Evolutionary conservation across 129 eudicot species (phyloP).

Genomic region (Tagetes erecta): DNA sequence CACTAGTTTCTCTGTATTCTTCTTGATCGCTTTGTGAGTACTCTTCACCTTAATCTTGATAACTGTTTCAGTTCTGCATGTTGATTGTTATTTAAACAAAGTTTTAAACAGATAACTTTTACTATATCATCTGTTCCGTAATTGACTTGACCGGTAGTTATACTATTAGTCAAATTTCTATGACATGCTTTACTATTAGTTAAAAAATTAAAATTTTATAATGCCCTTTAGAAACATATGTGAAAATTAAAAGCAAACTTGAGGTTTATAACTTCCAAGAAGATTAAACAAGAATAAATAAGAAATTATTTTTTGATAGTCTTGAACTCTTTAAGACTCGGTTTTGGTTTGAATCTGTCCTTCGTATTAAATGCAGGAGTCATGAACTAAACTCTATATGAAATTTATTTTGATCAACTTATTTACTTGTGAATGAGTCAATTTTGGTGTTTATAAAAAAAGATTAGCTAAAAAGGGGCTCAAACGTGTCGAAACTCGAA

Average conservation of each 20-base stretch:
- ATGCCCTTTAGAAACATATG: background rate
- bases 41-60: slow-evolving; percentile 6
- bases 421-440: background rate
- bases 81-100: background rate
- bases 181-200: background rate
- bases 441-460: background rate
- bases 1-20: slow-evolving; percentile 71
- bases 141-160: background rate
- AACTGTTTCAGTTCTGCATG: background rate
- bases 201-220: too few species aligned
- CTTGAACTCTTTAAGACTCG: background rate
- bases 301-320: background rate
- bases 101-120: background rate
- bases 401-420: too few species aligned
- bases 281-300: background rate
- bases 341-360: background rate
- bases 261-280: background rate
- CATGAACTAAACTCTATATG: background rate
- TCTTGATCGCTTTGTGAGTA: slow-evolving; percentile 78
- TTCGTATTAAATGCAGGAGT: background rate
- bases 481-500: background rate
- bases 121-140: background rate
- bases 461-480: background rate
- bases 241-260: background rate
- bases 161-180: background rate